phyloP scores from a whole-genome alignment of 192 early-diverging fungal species.

The Umbelopsis vinacea region DNA sequence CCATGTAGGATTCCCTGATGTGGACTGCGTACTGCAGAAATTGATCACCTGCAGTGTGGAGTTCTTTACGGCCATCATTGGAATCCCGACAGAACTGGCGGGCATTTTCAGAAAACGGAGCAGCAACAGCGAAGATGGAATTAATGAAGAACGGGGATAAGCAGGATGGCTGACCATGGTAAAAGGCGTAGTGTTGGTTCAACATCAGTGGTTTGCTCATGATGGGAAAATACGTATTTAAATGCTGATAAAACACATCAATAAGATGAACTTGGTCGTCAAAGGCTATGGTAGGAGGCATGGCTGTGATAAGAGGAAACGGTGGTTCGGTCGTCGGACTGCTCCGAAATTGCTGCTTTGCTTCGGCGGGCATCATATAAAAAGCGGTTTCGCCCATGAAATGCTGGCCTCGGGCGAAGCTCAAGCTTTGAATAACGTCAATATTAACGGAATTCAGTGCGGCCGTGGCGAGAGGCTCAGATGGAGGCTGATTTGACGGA shows the following conservation, averaged over 20 bases:
- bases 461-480: neutral
- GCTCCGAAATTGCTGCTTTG: neutral
- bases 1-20: constrained; percentile 64
- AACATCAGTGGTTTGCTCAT: constrained; percentile 32
- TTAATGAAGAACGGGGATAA: constrained; percentile 31
- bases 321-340: neutral
- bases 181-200: constrained; percentile 14
- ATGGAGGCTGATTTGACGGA: neutral
- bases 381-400: constrained; percentile 12
- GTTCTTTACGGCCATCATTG: neutral
- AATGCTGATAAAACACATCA: constrained; percentile 39
- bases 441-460: neutral
- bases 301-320: neutral
- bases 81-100: constrained; percentile 12
- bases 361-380: constrained; percentile 10
- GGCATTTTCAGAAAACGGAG: constrained; percentile 30
- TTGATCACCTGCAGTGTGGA: constrained; percentile 21
- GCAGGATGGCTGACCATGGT: neutral
- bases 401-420: constrained; percentile 10
- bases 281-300: constrained; percentile 12
- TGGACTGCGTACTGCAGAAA: constrained; percentile 51
- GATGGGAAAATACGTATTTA: constrained; percentile 43
- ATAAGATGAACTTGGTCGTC: constrained; percentile 34
- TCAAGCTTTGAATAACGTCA: constrained; percentile 13
- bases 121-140: constrained; percentile 37